A percentile compares a stretch with the other conserved stretches of the same genome.
Evolutionary conservation across 1,284 basidiomycete species (phyloP).

Genomic region (Leccinum angustisporum): DNA sequence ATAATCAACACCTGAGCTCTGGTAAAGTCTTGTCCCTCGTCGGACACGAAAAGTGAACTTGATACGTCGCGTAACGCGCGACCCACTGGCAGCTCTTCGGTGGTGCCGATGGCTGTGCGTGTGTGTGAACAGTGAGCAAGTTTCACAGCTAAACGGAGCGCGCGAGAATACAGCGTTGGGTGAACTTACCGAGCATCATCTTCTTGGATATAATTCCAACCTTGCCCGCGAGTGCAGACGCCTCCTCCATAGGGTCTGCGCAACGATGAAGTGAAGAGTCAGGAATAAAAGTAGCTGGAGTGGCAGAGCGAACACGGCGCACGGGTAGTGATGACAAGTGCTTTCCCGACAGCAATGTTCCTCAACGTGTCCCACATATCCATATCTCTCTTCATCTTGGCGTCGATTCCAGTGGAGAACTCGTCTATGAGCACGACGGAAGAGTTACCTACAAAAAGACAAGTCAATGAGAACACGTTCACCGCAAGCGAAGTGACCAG

Average conservation of each 20-base stretch:
- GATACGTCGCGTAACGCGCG: slow-evolving; percentile 69
- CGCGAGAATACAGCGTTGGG: neutral
- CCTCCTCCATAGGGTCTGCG: slow-evolving; percentile 82
- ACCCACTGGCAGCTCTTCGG: slow-evolving; percentile 49
- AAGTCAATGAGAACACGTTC: neutral
- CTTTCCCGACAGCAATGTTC: slow-evolving; percentile 62
- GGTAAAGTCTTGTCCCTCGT: slow-evolving; percentile 54
- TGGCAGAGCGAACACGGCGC: slow-evolving; percentile 25
- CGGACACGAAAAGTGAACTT: slow-evolving; percentile 73
- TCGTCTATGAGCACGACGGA: slow-evolving; percentile 80
- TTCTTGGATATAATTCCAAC: slow-evolving; percentile 72
- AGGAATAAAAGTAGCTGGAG: neutral
- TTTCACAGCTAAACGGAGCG: neutral
- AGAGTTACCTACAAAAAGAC: slow-evolving; percentile 56
- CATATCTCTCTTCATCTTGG: slow-evolving; percentile 76
- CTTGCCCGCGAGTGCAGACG: slow-evolving; percentile 70
- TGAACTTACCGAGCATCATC: slow-evolving; percentile 54
- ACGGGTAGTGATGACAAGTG: slow-evolving; percentile 72
- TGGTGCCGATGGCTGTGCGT: slow-evolving; percentile 61
- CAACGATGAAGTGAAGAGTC: neutral
- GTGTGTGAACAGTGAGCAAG: neutral
- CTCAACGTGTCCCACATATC: slow-evolving; percentile 69
- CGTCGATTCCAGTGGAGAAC: slow-evolving; percentile 81
- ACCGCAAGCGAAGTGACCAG: neutral
- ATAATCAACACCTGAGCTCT: slow-evolving; percentile 64